These are phyloP conservation scores for Penicillium atrosanguineum DNA, from an alignment of 495 filamentous ascomycete genomes.

Conservation along the genomic window DNA sequence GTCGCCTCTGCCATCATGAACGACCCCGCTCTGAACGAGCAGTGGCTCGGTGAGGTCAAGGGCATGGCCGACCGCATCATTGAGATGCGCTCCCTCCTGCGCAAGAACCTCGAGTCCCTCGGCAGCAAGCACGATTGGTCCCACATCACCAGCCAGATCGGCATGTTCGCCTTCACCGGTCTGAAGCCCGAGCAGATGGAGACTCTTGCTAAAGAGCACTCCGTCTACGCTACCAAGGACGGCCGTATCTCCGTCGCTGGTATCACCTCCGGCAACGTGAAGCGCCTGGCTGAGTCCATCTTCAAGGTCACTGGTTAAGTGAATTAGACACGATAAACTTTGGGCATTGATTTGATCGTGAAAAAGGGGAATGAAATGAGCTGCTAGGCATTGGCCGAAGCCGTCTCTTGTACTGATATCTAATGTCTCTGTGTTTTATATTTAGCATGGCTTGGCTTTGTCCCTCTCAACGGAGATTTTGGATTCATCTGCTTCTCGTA, in stretches of 20 bases:
- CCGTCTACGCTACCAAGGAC: conserved; percentile 96
- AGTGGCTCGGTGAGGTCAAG: conserved; percentile 97
- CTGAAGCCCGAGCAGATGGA: conserved; percentile 93
- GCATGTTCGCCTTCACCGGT: conserved; percentile 99
- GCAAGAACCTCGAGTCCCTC: conserved; percentile 88
- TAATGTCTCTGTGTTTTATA: conserved; percentile 30
- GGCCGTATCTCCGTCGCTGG: conserved; percentile 96
- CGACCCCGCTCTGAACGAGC: conserved; percentile 77
- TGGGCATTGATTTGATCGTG: conserved; percentile 7
- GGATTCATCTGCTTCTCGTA: conserved; percentile 9
- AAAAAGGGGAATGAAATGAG: conserved; percentile 13
- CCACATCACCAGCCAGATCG: conserved; percentile 97
- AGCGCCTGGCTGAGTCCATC: conserved; percentile 90
- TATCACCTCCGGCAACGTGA: conserved; percentile 90
- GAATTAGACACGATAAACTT: conserved; percentile 9
- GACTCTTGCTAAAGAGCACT: conserved; percentile 89
- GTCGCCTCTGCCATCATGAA: conserved; percentile 92
- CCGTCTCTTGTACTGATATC: conserved; percentile 32
- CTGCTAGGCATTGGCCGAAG: neutral
- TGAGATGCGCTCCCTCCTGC: conserved; percentile 89
- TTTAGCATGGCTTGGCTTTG: conserved; percentile 28
- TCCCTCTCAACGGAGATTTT: conserved; percentile 30
- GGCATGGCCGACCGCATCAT: conserved; percentile 99
- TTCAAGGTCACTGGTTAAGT: conserved; percentile 79
- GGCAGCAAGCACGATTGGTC: conserved; percentile 96